Conservation (phyloP, 2,329 filamentous ascomycete genomes). For the Ophiostoma sp. region DNA sequence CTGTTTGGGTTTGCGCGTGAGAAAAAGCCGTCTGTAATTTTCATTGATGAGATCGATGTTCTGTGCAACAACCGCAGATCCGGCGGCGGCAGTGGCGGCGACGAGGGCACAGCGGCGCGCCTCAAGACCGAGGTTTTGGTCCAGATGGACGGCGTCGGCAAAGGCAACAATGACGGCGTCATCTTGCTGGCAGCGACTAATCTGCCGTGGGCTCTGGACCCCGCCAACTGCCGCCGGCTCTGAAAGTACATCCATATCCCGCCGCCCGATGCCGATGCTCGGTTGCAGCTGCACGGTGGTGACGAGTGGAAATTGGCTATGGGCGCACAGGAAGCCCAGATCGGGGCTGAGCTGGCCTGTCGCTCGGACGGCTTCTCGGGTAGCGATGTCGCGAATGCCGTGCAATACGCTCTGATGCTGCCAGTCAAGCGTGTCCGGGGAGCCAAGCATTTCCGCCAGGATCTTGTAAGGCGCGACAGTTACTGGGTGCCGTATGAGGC, state of each 20-base stretch:
- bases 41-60: conserved; percentile 95
- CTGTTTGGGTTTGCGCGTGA: conserved; percentile 88
- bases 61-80: not conserved
- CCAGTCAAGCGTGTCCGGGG: not conserved
- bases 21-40: conserved; percentile 85
- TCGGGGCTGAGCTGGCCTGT: not conserved
- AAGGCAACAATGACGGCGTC: not conserved
- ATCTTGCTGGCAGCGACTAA: not conserved
- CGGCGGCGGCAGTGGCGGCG: not conserved
- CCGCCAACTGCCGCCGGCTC: not conserved
- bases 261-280: not conserved
- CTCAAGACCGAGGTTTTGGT: not conserved
- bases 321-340: not conserved
- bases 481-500: not conserved
- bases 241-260: not conserved
- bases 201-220: not conserved
- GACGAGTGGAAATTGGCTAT: not conserved
- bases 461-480: not conserved
- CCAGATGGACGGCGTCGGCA: not conserved
- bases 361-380: not conserved
- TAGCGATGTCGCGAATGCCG: not conserved
- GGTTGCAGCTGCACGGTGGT: not conserved
- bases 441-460: not conserved
- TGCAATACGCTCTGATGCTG: not conserved
- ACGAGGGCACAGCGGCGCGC: not conserved